Conservation (phyloP, 2,329 filamentous ascomycete species). For the Ophiobolus disseminans region DNA sequence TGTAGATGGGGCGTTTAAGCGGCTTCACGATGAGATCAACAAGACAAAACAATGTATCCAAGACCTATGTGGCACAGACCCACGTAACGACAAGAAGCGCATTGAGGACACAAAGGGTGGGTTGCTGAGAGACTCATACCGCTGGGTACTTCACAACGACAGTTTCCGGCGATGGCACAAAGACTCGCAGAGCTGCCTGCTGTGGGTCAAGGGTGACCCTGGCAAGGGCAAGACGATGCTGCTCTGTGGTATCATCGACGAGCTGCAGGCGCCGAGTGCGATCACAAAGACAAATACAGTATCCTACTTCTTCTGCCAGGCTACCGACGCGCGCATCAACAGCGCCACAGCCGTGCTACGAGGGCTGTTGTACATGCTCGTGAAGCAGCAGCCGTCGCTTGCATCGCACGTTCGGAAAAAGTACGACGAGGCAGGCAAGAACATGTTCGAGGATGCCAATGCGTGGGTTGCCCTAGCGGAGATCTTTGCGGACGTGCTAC, state of each 20-base stretch:
- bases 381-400: constrained; percentile 44
- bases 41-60: constrained; percentile 8
- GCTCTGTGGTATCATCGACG: constrained; percentile 27
- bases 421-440: constrained; percentile 29
- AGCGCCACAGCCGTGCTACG: constrained; percentile 51
- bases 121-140: constrained; percentile 6
- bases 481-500: constrained; percentile 51
- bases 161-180: constrained; percentile 6
- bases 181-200: neutral
- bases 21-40: constrained; percentile 18
- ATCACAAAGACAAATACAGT: constrained; percentile 18
- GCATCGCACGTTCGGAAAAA: constrained; percentile 18
- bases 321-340: constrained; percentile 54
- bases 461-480: constrained; percentile 11
- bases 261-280: constrained; percentile 30
- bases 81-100: constrained; percentile 7
- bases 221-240: constrained; percentile 12
- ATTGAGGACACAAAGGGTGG: constrained; percentile 4
- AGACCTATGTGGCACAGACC: constrained; percentile 12
- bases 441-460: constrained; percentile 42
- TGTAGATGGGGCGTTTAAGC: constrained; percentile 11
- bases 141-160: constrained; percentile 9
- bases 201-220: constrained; percentile 8
- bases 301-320: constrained; percentile 54
- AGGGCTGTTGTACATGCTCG: constrained; percentile 53